Conservation (phyloP, 805 yeast species). For the Starmera quercuum region DNA sequence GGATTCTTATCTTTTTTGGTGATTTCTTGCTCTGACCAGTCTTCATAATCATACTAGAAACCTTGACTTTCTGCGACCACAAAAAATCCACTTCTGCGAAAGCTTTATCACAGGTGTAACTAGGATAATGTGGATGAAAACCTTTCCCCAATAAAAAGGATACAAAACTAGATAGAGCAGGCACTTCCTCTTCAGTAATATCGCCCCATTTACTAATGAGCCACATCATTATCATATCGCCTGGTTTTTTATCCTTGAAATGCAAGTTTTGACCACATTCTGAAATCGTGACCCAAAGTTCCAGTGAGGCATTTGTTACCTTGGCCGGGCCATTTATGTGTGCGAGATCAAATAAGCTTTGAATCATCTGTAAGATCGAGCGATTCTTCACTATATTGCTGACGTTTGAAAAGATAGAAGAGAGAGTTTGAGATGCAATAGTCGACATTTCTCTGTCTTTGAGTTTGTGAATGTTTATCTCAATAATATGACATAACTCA, state of each 20-base stretch:
- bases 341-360: conserved; percentile 42
- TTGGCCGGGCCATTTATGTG: conserved; percentile 55
- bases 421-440: conserved; percentile 16
- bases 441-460: conserved; percentile 16
- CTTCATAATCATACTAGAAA: not conserved
- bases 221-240: conserved; percentile 42
- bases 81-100: too few relatives aligned
- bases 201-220: conserved; percentile 36
- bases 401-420: conserved; percentile 12
- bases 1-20: not conserved
- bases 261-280: conserved; percentile 27
- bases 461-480: conserved; percentile 26
- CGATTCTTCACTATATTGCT: conserved; percentile 23
- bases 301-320: conserved; percentile 37
- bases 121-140: too few relatives aligned
- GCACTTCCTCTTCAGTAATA: conserved; percentile 8
- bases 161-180: too few relatives aligned
- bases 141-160: too few relatives aligned
- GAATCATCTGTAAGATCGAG: conserved; percentile 37
- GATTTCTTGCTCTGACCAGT: not conserved
- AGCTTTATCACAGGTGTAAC: too few relatives aligned
- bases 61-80: too few relatives aligned
- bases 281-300: conserved; percentile 45
- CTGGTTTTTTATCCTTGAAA: conserved; percentile 20
- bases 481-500: conserved; percentile 16